phyloP scores from a whole-genome alignment of 2,329 filamentous ascomycete species.

The Ceratocystis colombiana region DNA sequence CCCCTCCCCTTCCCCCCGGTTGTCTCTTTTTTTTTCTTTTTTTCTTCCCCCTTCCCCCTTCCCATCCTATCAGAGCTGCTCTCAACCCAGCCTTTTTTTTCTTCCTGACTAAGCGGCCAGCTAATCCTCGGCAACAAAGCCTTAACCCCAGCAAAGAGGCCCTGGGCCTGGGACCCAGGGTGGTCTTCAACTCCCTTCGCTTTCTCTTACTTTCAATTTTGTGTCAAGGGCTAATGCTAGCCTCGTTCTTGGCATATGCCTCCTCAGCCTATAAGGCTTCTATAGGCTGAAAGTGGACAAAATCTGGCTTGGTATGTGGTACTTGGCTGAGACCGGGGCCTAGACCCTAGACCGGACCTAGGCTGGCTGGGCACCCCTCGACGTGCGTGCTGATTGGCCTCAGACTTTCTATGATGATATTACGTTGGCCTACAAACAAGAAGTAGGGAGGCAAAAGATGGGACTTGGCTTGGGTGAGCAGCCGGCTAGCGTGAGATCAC shows the following conservation, averaged over 20 bases:
- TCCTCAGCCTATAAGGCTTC: conserved; percentile 1
- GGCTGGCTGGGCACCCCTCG: background rate
- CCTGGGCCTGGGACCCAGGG: background rate
- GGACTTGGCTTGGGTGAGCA: background rate
- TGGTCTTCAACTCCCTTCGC: background rate
- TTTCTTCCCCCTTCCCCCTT: background rate
- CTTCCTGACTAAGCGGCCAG: background rate
- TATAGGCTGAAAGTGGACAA: background rate
- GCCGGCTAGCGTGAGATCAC: background rate
- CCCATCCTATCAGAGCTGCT: background rate
- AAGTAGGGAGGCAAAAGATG: background rate
- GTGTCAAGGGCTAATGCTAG: background rate
- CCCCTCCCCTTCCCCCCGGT: background rate
- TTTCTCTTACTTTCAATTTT: background rate
- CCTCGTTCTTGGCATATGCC: conserved; percentile 6
- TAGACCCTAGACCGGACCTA: background rate
- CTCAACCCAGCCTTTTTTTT: background rate
- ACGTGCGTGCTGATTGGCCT: background rate
- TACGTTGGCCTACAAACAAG: background rate
- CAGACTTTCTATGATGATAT: background rate
- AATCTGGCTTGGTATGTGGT: background rate
- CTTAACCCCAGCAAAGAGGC: background rate
- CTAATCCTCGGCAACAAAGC: background rate
- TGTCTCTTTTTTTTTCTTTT: background rate
- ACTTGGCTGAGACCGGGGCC: background rate